phyloP scores from a whole-genome alignment of 2,329 filamentous ascomycete genomes.

The Clonostachys rhizophaga region DNA sequence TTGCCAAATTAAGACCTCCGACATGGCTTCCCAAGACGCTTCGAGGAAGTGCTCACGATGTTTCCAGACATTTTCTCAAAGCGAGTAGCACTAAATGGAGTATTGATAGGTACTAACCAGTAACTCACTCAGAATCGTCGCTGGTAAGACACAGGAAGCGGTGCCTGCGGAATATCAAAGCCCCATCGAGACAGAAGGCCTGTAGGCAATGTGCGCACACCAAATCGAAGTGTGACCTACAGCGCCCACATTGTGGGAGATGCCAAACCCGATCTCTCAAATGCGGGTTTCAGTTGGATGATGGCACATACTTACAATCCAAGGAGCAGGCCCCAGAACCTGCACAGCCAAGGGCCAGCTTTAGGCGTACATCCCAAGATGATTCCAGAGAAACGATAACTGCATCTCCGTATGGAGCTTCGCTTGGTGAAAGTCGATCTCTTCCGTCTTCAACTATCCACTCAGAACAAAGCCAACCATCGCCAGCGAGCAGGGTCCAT shows the following conservation, averaged over 20 bases:
- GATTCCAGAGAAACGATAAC: neutral
- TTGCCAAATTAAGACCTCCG: too few relatives aligned
- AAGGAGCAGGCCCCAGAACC: neutral
- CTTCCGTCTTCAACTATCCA: neutral
- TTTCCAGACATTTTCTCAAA: too few relatives aligned
- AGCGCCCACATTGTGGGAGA: constrained; percentile 1
- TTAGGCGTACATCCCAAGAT: neutral
- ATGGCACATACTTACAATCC: neutral
- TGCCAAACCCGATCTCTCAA: neutral
- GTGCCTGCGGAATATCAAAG: neutral
- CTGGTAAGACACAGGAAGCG: constrained; percentile 2
- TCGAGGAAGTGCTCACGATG: too few relatives aligned
- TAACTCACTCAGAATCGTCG: neutral
- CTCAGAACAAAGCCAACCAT: too few relatives aligned
- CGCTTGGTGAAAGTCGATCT: neutral
- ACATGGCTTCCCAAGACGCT: too few relatives aligned
- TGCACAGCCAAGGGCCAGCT: neutral
- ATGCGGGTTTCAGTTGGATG: neutral
- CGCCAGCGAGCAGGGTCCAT: too few relatives aligned
- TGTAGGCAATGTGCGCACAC: neutral
- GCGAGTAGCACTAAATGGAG: too few relatives aligned
- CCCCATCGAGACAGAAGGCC: neutral
- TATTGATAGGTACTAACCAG: too few relatives aligned
- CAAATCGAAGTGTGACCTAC: constrained; percentile 1
- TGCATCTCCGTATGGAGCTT: neutral